Evolutionary conservation across 345 rosid genomes (phyloP).

Genomic region (Hypericum androsaemum): DNA sequence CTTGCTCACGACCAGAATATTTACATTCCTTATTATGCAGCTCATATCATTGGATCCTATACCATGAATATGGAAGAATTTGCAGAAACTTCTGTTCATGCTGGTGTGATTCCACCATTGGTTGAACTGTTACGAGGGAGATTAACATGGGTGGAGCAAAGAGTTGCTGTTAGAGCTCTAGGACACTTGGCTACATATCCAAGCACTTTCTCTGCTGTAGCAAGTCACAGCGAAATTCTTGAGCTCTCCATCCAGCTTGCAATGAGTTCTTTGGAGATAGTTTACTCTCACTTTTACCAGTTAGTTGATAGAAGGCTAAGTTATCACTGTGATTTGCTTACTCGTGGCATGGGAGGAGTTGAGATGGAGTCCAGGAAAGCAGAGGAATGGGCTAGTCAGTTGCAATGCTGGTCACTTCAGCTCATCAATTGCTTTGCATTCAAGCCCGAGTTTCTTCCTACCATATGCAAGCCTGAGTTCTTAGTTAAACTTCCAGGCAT

Average conservation of each 20-base stretch:
- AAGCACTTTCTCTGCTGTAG: constrained; percentile 68
- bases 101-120: constrained; percentile 80
- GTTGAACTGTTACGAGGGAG: constrained; percentile 91
- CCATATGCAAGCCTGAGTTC: constrained; percentile 85
- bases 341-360: constrained; percentile 99
- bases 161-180: constrained; percentile 93
- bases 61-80: constrained; percentile 99
- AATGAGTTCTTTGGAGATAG: constrained; percentile 90
- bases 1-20: constrained; percentile 93
- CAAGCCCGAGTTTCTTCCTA: constrained; percentile 90
- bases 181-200: constrained; percentile 96
- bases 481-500: constrained; percentile 79
- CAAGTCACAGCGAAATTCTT: constrained; percentile 77
- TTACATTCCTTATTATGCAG: constrained; percentile 96
- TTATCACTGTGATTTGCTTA: constrained; percentile 91
- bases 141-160: constrained; percentile 96
- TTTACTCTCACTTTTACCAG: constrained; percentile 93
- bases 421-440: constrained; percentile 99
- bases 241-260: constrained; percentile 85
- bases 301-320: constrained; percentile 64
- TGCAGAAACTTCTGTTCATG: constrained; percentile 72
- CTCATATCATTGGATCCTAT: constrained; percentile 95
- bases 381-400: constrained; percentile 98
- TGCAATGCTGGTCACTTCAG: constrained; percentile 99
- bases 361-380: constrained; percentile 99